Base-by-base conservation (phyloP, 2,329 filamentous ascomycete genomes). In the Cadophora sp. region DNA sequence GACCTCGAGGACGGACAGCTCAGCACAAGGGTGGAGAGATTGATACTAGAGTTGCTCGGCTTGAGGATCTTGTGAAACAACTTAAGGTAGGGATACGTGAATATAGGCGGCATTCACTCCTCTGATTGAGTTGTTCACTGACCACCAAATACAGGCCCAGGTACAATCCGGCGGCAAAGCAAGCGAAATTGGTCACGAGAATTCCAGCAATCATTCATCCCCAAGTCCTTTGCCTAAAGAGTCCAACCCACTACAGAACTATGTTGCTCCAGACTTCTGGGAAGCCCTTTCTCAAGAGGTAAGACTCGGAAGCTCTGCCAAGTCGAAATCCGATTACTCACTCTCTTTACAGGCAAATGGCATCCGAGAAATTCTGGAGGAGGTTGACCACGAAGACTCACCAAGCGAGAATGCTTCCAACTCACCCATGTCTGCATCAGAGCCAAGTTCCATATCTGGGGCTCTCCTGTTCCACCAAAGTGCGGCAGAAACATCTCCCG, bases 201-300 rank as follows among this genome's bases (percentile, higher is more conserved):
- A 56, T 48, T 46, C 22, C 6, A 9, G 27, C n/a, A 43, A 2
- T 27, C 26, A 22, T 8, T 34, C 51, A 19, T 14, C 37, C 14
- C 24, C n/a, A 50, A 27, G 24, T 12, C 12, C 50, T 5, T 3
- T 26, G 3, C 26, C 22, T 8, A 58, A 31, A 24, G 40, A 64
- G 3, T 58, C 50, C 31, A 48, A 58, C 34, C 7, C 51, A 1
- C 31, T 64, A 0, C 62, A 58, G 8, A 64, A 56, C 2, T 66
- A 62, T 37, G 50, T 66, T 19, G 67, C 67, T 26, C 51, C 67
- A 4, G 62, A 62, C n/a, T 68, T 68, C 56, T 68, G 63, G 63
- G 63, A 43, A 51, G 48, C 67, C 43, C 62, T 68, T 43, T 34
- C 67, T 24, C 22, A 62, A n/a, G 67, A 68, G 63, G 67, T 64